Conservation (phyloP, 176 grass and related monocot species). For the Luzula sylvatica region DNA sequence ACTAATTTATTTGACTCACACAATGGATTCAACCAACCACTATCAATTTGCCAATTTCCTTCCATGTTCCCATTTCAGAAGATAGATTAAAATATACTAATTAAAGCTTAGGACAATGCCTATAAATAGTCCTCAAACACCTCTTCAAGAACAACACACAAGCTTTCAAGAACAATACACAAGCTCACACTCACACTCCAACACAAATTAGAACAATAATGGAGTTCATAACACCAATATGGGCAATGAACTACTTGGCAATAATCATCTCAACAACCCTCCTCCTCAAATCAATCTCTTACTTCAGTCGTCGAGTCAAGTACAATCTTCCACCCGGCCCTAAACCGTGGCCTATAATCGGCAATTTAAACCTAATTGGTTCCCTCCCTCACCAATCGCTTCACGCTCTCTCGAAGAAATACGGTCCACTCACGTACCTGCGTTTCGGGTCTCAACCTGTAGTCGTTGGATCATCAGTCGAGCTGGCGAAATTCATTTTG, state of each 20-base stretch:
- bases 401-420: slow-evolving; percentile 37
- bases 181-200: background rate
- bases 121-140: too few species aligned
- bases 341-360: slow-evolving; percentile 54
- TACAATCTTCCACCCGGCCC: slow-evolving; percentile 64
- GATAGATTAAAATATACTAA: too few species aligned
- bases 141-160: too few species aligned
- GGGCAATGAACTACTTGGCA: slow-evolving; percentile 25
- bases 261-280: slow-evolving; percentile 31
- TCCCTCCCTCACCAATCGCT: slow-evolving; percentile 64
- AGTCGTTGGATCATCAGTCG: slow-evolving; percentile 57
- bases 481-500: slow-evolving; percentile 61
- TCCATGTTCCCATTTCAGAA: too few species aligned
- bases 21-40: too few species aligned
- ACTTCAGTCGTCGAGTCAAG: slow-evolving; percentile 3
- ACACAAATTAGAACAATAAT: slow-evolving; percentile 1
- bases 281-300: slow-evolving; percentile 18
- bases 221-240: slow-evolving; percentile 31
- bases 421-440: slow-evolving; percentile 46
- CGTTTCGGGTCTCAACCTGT: slow-evolving; percentile 51
- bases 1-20: too few species aligned
- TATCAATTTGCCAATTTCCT: too few species aligned
- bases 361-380: slow-evolving; percentile 61
- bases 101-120: too few species aligned
- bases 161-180: background rate